A percentile compares a stretch with the other conserved stretches of the same genome.
Evolutionary conservation across 75 land plant species (phyloP).

Genomic region (Chamaecyparis obtusa): DNA sequence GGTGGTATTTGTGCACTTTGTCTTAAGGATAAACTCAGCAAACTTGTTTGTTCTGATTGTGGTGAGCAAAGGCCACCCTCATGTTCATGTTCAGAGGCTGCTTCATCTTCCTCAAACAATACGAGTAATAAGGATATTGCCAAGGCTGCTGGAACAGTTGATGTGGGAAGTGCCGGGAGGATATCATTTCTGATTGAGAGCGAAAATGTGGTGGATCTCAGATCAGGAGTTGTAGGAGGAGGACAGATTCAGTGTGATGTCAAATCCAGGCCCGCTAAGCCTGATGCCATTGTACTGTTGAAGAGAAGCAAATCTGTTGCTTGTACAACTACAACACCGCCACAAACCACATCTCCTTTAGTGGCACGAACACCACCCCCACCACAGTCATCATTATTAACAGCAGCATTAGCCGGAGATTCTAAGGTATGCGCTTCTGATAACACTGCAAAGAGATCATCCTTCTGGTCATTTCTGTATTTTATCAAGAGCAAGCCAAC

Average conservation of each 20-base stretch:
- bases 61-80: conserved; percentile 56
- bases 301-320: conserved; percentile 8
- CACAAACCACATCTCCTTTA: not conserved
- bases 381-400: not conserved
- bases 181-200: conserved; percentile 53
- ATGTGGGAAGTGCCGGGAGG: conserved; percentile 37
- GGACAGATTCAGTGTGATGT: not conserved
- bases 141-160: conserved; percentile 17
- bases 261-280: not conserved
- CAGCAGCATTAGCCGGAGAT: not conserved
- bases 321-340: not conserved
- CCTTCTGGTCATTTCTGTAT: conserved; percentile 6
- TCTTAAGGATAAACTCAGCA: conserved; percentile 36
- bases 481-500: conserved; percentile 3
- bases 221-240: not conserved
- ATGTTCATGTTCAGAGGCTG: conserved; percentile 46
- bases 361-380: not conserved
- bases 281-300: conserved; percentile 5
- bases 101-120: conserved; percentile 32
- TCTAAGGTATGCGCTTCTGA: conserved; percentile 7
- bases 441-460: not conserved
- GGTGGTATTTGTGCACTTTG: conserved; percentile 51
- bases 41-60: conserved; percentile 49
- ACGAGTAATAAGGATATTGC: not conserved
- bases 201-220: conserved; percentile 12